phyloP scores from a whole-genome alignment of 179 eudicot species.

The Patellifolia procumbens region DNA sequence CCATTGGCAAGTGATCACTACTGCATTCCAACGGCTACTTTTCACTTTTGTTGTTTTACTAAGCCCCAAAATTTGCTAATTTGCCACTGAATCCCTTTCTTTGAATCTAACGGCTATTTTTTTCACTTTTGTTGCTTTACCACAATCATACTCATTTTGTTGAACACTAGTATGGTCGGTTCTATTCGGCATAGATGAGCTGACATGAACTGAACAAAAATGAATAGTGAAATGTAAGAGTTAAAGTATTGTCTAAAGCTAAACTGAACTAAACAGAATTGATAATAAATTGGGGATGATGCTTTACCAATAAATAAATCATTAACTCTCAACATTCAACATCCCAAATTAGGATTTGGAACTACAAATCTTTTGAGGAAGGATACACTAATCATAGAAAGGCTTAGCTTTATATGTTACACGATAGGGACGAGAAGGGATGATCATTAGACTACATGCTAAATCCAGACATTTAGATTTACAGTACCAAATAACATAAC shows the following conservation, averaged over 20 bases:
- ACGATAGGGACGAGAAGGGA: not conserved
- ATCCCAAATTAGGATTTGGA: not conserved
- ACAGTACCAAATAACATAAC: too few relatives aligned
- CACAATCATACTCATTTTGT: not conserved
- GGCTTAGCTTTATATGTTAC: conserved; percentile 11
- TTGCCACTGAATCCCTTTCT: too few relatives aligned
- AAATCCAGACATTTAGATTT: conserved; percentile 14
- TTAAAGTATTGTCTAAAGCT: too few relatives aligned
- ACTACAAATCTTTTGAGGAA: not conserved
- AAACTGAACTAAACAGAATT: too few relatives aligned
- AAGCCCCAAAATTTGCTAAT: too few relatives aligned
- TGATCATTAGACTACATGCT: not conserved
- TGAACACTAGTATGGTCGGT: too few relatives aligned
- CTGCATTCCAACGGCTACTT: conserved; percentile 5
- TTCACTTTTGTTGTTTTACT: not conserved
- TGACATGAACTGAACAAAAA: too few relatives aligned
- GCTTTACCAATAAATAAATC: too few relatives aligned
- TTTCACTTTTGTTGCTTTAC: not conserved
- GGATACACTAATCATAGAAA: not conserved
- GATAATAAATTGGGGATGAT: too few relatives aligned
- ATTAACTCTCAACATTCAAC: too few relatives aligned
- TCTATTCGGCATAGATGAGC: too few relatives aligned
- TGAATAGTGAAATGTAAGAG: too few relatives aligned
- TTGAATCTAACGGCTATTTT: conserved; percentile 6
- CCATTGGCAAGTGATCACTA: not conserved